Evolutionary conservation across 352 stramenopile species (phyloP).

Genomic region (Elongisporangium prolatum): DNA sequence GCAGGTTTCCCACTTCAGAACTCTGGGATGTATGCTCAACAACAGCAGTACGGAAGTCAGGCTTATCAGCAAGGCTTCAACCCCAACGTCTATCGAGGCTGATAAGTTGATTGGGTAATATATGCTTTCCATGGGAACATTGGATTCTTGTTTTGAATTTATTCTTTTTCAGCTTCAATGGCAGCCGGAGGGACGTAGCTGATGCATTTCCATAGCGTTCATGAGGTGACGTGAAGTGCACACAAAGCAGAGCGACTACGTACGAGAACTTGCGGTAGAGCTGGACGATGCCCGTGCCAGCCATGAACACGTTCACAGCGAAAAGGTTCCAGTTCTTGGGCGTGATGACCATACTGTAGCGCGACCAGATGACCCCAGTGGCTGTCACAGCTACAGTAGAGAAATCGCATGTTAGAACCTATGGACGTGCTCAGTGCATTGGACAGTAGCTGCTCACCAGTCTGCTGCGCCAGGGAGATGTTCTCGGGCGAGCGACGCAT

Average conservation of each 20-base stretch:
- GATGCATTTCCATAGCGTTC: too few relatives aligned
- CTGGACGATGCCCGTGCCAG: conserved; percentile 76
- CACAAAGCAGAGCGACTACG: too few relatives aligned
- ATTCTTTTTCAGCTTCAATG: conserved; percentile 10
- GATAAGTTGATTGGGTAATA: not conserved
- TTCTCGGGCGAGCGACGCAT: conserved; percentile 76
- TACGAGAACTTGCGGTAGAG: conserved; percentile 78
- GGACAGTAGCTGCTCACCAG: conserved; percentile 13
- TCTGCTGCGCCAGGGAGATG: conserved; percentile 82
- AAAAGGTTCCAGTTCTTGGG: conserved; percentile 92
- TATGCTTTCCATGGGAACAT: conserved; percentile 1
- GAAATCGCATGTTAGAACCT: not conserved
- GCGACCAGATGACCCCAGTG: conserved; percentile 88
- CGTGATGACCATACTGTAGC: conserved; percentile 86
- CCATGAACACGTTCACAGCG: conserved; percentile 89
- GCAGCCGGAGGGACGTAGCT: conserved; percentile 13
- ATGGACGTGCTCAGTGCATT: not conserved
- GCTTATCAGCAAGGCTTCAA: not conserved
- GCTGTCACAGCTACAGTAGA: conserved; percentile 46
- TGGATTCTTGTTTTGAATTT: conserved; percentile 1
- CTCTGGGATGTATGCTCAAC: conserved; percentile 1
- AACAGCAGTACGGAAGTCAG: not conserved
- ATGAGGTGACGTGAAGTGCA: too few relatives aligned
- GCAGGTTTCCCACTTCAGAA: conserved; percentile 1
- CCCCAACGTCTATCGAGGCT: not conserved